These are phyloP conservation scores for Phaeosphaeriaceae sp. DNA, from an alignment of 2,329 filamentous ascomycete species.

Conservation along the genomic window DNA sequence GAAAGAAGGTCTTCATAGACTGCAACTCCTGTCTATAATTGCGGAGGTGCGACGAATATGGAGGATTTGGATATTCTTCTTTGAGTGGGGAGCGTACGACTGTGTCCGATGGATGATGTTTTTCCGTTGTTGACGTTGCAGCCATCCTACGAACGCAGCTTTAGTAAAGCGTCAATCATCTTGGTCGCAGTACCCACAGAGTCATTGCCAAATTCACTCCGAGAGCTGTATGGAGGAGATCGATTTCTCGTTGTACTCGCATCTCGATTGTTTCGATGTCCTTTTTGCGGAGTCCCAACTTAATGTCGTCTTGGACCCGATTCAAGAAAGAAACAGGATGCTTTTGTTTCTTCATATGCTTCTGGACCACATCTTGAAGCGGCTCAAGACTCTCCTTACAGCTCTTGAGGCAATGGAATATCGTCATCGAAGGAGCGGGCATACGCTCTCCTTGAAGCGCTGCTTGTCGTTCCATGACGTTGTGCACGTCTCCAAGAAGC, in stretches of 20 bases:
- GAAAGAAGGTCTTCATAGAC: too few relatives aligned
- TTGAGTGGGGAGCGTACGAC: too few relatives aligned
- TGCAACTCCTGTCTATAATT: too few relatives aligned
- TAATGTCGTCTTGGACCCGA: conserved; percentile 11
- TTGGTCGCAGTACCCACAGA: conserved; percentile 7
- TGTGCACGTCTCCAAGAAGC: conserved; percentile 10
- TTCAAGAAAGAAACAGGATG: neutral
- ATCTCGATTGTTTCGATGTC: conserved; percentile 14
- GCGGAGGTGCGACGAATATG: too few relatives aligned
- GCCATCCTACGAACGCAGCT: neutral
- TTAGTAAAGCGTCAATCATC: neutral
- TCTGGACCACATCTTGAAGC: conserved; percentile 2
- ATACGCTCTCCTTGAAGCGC: conserved; percentile 11
- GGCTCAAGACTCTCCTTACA: conserved; percentile 16
- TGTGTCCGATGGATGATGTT: neutral
- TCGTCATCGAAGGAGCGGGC: conserved; percentile 17
- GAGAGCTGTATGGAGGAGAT: conserved; percentile 9
- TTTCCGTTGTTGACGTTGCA: conserved; percentile 1
- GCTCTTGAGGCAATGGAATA: conserved; percentile 14
- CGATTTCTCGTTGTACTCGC: conserved; percentile 14
- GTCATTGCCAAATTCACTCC: conserved; percentile 12
- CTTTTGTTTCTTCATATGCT: neutral
- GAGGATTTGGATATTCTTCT: too few relatives aligned
- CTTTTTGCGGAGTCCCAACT: conserved; percentile 15
- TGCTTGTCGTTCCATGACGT: conserved; percentile 9